Conservation (phyloP, 768 basidiomycete genomes). For the Kwoniella sp. region DNA sequence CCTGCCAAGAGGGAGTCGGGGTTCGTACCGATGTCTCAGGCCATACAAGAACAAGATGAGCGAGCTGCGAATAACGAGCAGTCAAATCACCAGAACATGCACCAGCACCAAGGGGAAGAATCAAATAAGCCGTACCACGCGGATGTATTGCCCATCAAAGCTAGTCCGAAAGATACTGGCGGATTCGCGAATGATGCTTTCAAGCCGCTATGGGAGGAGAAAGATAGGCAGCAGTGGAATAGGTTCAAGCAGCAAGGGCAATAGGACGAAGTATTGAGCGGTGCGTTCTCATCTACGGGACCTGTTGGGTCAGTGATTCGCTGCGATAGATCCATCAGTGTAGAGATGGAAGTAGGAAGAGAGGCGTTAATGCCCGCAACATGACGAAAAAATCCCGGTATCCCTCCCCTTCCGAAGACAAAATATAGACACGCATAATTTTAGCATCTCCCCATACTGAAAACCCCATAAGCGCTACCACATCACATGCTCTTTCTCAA, state of each 20-base stretch:
- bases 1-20: constrained; percentile 9
- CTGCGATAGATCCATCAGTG: too few relatives aligned
- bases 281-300: too few relatives aligned
- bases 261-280: too few relatives aligned
- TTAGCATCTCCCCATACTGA: too few relatives aligned
- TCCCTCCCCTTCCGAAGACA: too few relatives aligned
- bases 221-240: constrained; percentile 17
- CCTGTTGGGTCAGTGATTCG: too few relatives aligned
- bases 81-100: background rate
- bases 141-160: constrained; percentile 34
- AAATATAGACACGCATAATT: too few relatives aligned
- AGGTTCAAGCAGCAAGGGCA: constrained; percentile 17
- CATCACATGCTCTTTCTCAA: too few relatives aligned
- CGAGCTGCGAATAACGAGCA: constrained; percentile 17
- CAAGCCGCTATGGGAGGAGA: constrained; percentile 41
- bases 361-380: background rate
- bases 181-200: constrained; percentile 49
- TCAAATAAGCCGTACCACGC: constrained; percentile 34
- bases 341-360: too few relatives aligned
- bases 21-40: constrained; percentile 16
- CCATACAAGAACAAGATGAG: constrained; percentile 15
- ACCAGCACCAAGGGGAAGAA: background rate
- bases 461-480: too few relatives aligned
- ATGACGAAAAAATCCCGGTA: background rate
- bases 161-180: constrained; percentile 43